Conservation (phyloP, 2,329 filamentous ascomycete species). For the Stachybotrys echinatus region DNA sequence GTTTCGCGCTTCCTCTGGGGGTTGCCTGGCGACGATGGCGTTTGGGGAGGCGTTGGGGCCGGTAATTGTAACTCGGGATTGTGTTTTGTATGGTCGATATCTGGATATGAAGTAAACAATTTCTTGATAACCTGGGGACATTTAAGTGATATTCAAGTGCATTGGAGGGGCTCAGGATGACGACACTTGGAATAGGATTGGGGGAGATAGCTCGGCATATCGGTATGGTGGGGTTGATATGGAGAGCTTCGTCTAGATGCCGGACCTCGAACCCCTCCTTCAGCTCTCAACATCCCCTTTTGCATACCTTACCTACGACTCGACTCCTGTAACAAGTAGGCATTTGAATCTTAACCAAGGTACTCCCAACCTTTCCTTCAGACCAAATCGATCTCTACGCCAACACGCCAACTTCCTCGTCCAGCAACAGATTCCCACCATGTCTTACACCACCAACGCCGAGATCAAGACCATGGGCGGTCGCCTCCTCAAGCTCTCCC, state of each 20-base stretch:
- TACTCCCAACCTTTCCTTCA: too few relatives aligned
- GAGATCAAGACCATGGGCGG: constrained; percentile 90
- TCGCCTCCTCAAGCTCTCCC: constrained; percentile 88
- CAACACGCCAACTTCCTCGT: too few relatives aligned
- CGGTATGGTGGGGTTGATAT: background rate
- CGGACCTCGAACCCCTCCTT: background rate
- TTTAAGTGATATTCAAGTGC: too few relatives aligned
- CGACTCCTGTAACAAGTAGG: too few relatives aligned
- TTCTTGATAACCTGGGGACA: too few relatives aligned
- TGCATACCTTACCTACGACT: background rate
- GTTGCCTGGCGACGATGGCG: too few relatives aligned
- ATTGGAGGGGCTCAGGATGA: background rate
- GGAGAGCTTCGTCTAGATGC: background rate
- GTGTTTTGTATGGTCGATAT: too few relatives aligned
- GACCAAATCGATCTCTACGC: too few relatives aligned
- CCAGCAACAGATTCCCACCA: constrained; percentile 29
- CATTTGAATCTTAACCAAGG: too few relatives aligned
- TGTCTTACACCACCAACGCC: constrained; percentile 85
- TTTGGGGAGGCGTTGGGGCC: background rate
- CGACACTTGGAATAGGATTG: background rate
- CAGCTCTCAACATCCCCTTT: background rate
- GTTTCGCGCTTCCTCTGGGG: too few relatives aligned
- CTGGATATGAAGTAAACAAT: too few relatives aligned
- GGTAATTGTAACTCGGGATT: too few relatives aligned
- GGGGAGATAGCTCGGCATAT: background rate